Evolutionary conservation across 768 basidiomycete genomes (phyloP), one percentile per base, ranked within the genome.

Genomic region (Naematelia aurantialba): DNA sequence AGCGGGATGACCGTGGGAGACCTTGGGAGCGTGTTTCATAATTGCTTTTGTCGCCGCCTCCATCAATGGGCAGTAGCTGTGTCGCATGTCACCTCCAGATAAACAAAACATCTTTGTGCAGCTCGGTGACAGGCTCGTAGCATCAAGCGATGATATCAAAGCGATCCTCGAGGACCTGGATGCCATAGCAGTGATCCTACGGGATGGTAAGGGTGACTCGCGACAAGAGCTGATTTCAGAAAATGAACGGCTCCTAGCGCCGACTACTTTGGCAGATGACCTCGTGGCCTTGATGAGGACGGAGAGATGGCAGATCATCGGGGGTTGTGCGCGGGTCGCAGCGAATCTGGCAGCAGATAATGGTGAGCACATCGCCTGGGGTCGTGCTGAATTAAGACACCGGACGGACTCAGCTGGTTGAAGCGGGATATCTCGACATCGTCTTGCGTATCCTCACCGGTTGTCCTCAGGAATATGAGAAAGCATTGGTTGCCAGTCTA

Each of bases 291-390:
- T 42, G 4, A 8, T 55, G 39, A 39, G 21, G 25, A 52, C 17
- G 25, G 26, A 11, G 50, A 52, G 5, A 13, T 34, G 52, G 5
- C 11, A 29, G 22, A 49, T 46, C 17, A 24, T 34, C 10, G 55
- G 30, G 45, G 25, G 55, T 29, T 31, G 44, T 8, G 62, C 62
- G 5, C 52, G 66, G 22, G 55, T 52, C 3, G 66, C 58, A 4
- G 62, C 66, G 12, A 67, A 67, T 31, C 30, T 67, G 3, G 62
- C 48, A 3, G 66, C 63, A 2, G 58, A 47, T 12, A 56, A 52
- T 19, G 24, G 63, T 11, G 55, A 58, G 52, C 39, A 45, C 5
- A 29, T 58, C 3, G 8, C 34, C 8, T 11, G 10, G 14, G 11
- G 50, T 26, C 25, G 27, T 51, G 39, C 52, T 54, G 52, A 54